A percentile compares a stretch with the other conserved stretches of the same genome.
These are phyloP conservation scores for Hymenoscyphus occultus DNA, from an alignment of 2,329 filamentous ascomycete species.

Conservation along the genomic window DNA sequence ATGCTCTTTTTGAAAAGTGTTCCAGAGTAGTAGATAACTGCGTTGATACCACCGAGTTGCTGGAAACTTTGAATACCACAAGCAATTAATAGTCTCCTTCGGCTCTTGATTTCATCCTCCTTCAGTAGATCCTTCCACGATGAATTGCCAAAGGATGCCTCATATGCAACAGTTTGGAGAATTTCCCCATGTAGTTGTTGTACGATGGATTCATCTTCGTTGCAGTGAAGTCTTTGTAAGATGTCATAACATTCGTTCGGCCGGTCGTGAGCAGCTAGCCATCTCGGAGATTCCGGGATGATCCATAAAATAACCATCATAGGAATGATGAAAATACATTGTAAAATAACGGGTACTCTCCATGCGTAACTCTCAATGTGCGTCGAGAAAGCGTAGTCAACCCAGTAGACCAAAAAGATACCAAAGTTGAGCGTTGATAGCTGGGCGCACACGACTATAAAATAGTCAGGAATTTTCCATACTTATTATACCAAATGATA, in stretches of 20 bases:
- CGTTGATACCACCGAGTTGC: slow-evolving; percentile 37
- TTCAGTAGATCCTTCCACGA: slow-evolving; percentile 42
- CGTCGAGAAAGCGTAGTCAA: too few species aligned
- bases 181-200: slow-evolving; percentile 7
- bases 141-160: slow-evolving; percentile 56
- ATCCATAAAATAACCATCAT: slow-evolving; percentile 42
- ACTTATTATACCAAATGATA: too few species aligned
- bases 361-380: slow-evolving; percentile 34
- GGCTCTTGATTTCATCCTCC: slow-evolving; percentile 47
- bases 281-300: slow-evolving; percentile 38
- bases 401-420: too few species aligned
- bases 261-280: slow-evolving; percentile 36
- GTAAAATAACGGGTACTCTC: slow-evolving; percentile 58
- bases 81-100: slow-evolving; percentile 48
- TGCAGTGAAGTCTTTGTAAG: slow-evolving; percentile 36
- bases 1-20: slow-evolving; percentile 14
- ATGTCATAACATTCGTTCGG: slow-evolving; percentile 39
- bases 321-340: slow-evolving; percentile 55
- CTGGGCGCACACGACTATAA: too few species aligned
- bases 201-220: slow-evolving; percentile 7
- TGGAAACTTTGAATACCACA: slow-evolving; percentile 47
- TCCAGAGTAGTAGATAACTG: slow-evolving; percentile 18
- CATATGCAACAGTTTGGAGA: slow-evolving; percentile 46
- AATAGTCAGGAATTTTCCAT: too few species aligned
- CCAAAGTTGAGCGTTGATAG: too few species aligned